phyloP scores from a whole-genome alignment of 2,329 filamentous ascomycete genomes.

The Aspergillus luchuensis region DNA sequence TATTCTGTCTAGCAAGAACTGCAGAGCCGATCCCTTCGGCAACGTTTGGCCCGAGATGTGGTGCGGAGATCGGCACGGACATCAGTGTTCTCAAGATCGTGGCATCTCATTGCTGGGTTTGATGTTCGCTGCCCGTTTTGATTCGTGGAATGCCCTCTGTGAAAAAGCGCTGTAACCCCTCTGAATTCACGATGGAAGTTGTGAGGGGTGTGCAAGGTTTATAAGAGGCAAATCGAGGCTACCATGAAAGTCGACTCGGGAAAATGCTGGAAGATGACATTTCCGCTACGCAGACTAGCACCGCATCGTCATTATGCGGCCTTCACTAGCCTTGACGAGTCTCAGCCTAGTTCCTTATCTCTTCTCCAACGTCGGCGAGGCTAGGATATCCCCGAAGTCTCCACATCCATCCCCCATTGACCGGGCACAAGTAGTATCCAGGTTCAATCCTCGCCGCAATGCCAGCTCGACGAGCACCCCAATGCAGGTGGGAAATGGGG shows the following conservation, averaged over 20 bases:
- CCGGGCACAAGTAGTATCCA: constrained; percentile 17
- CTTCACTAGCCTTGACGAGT: neutral
- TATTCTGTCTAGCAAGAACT: neutral
- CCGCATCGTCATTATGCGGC: neutral
- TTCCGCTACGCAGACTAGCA: neutral
- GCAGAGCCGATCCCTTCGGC: neutral
- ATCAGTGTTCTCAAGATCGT: too few relatives aligned
- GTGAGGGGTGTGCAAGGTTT: neutral
- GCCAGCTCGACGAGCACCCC: constrained; percentile 54
- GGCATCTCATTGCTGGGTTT: neutral
- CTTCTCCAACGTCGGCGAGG: neutral
- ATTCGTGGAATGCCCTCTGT: neutral
- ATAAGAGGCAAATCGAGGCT: neutral
- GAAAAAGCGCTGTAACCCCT: neutral
- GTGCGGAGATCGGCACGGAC: neutral
- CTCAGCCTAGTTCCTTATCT: neutral
- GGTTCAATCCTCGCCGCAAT: constrained; percentile 53
- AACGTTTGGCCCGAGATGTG: neutral
- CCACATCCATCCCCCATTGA: neutral
- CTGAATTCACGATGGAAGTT: neutral
- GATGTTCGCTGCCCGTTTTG: neutral
- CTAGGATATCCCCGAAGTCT: neutral
- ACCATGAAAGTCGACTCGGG: neutral
- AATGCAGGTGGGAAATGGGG: constrained; percentile 53
- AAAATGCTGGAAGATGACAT: neutral